phyloP scores from a whole-genome alignment of 257 asterid genomes.

The Cruciata laevipes region DNA sequence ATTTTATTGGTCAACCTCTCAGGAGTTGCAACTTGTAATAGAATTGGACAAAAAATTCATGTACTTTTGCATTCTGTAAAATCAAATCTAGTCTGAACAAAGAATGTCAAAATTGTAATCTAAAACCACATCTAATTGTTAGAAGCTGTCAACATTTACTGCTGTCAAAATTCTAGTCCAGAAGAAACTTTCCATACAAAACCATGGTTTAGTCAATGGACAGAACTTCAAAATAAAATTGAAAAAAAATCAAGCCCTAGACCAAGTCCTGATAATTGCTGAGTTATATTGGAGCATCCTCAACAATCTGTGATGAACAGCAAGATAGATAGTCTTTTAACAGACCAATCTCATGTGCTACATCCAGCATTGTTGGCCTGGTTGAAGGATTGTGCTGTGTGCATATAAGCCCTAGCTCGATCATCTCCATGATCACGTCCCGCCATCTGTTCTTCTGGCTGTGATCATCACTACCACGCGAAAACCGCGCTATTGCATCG shows the following conservation, averaged over 20 bases:
- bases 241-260: no score
- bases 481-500: slow-evolving; percentile 26
- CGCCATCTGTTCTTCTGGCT: slow-evolving; percentile 36
- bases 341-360: slow-evolving; percentile 45
- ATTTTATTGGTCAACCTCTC: not conserved
- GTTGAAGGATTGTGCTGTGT: slow-evolving; percentile 34
- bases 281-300: slow-evolving; percentile 25
- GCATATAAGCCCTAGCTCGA: slow-evolving; percentile 47
- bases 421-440: slow-evolving; percentile 39
- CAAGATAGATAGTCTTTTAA: slow-evolving; percentile 48
- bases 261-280: not conserved
- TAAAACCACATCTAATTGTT: no score
- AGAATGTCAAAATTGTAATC: not conserved
- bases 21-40: not conserved
- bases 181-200: not conserved
- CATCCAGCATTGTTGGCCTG: slow-evolving; percentile 54
- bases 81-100: not conserved
- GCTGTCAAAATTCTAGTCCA: slow-evolving; percentile 3
- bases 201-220: not conserved
- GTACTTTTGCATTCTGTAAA: not conserved
- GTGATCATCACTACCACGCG: slow-evolving; percentile 22
- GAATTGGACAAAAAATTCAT: not conserved
- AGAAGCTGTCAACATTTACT: not conserved
- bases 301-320: slow-evolving; percentile 23
- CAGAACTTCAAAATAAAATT: not conserved